phyloP scores from a whole-genome alignment of 2,329 filamentous ascomycete genomes.

The Pseudocercospora musae region DNA sequence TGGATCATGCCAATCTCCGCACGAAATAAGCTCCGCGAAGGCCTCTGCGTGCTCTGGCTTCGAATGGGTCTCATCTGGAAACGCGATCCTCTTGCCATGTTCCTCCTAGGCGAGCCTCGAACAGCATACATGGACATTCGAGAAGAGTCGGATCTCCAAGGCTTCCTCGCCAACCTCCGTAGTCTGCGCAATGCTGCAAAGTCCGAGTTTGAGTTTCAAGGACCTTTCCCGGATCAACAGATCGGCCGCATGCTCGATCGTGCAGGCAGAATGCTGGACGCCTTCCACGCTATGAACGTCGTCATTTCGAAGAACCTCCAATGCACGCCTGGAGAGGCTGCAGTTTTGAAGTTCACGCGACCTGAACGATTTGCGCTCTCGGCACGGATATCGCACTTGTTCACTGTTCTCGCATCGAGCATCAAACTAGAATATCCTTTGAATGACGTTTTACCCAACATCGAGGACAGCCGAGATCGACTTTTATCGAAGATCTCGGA shows the following conservation, averaged over 20 bases:
- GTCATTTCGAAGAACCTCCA: conserved; percentile 77
- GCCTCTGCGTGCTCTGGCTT: conserved; percentile 84
- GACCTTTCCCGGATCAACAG: conserved; percentile 74
- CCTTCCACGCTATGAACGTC: conserved; percentile 94
- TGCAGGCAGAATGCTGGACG: conserved; percentile 81
- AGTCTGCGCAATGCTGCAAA: conserved; percentile 67
- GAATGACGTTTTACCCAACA: conserved; percentile 72
- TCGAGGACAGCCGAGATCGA: conserved; percentile 74
- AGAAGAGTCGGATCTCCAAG: conserved; percentile 82
- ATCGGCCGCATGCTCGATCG: conserved; percentile 73
- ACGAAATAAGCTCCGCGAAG: conserved; percentile 81
- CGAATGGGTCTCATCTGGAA: conserved; percentile 97
- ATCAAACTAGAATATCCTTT: conserved; percentile 94
- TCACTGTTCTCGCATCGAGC: conserved; percentile 80
- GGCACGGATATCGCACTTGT: conserved; percentile 84
- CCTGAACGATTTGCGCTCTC: conserved; percentile 78
- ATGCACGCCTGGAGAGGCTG: conserved; percentile 75
- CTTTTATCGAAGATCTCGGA: conserved; percentile 83
- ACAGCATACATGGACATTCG: conserved; percentile 74
- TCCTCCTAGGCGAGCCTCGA: conserved; percentile 46
- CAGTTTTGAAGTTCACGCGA: conserved; percentile 73
- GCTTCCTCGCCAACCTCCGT: conserved; percentile 71
- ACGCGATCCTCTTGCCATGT: conserved; percentile 76
- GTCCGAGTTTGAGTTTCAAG: conserved; percentile 84
- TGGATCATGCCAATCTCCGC: conserved; percentile 93